Percentiles rank a stretch among this genome's conserved stretches.
phyloP scores from a whole-genome alignment of 805 yeast genomes.

The Torulaspora gathmanii region DNA sequence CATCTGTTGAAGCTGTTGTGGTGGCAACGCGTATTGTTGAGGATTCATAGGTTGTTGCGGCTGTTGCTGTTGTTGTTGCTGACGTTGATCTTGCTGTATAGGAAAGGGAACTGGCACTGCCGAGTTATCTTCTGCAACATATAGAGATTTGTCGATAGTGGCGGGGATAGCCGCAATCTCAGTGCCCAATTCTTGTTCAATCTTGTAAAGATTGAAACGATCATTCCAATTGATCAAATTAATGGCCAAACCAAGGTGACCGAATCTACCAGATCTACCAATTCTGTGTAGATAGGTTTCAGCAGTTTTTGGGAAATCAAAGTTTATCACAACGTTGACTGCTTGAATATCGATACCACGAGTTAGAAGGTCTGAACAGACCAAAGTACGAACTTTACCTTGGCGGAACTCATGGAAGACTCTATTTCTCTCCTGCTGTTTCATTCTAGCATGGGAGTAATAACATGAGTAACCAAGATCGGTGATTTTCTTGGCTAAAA shows the following conservation, averaged over 20 bases:
- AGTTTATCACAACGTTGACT: constrained; percentile 94
- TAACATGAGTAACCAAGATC: constrained; percentile 95
- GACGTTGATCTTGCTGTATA: constrained; percentile 39
- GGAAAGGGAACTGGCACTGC: constrained; percentile 88
- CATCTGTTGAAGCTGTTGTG: constrained; percentile 28
- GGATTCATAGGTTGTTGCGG: constrained; percentile 2
- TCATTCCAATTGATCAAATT: constrained; percentile 96
- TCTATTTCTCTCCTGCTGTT: constrained; percentile 93
- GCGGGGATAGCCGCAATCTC: constrained; percentile 96
- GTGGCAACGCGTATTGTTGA: constrained; percentile 26
- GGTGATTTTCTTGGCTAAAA: constrained; percentile 91
- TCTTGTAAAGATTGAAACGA: constrained; percentile 85
- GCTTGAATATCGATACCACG: constrained; percentile 99
- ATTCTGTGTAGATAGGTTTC: constrained; percentile 97
- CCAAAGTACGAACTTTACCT: constrained; percentile 94
- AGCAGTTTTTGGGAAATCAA: constrained; percentile 97
- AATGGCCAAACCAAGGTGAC: constrained; percentile 96
- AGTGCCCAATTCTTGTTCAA: constrained; percentile 95
- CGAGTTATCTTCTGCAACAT: constrained; percentile 73
- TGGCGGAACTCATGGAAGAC: constrained; percentile 98
- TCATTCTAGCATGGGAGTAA: constrained; percentile 96
- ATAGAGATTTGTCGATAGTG: constrained; percentile 80
- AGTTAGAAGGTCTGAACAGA: constrained; percentile 91
- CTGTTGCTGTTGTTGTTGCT: constrained; percentile 24
- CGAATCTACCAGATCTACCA: constrained; percentile 98